Evolutionary conservation across 805 yeast genomes (phyloP), one percentile per base, ranked within the genome.

Genomic region (Starmerella powellii): DNA sequence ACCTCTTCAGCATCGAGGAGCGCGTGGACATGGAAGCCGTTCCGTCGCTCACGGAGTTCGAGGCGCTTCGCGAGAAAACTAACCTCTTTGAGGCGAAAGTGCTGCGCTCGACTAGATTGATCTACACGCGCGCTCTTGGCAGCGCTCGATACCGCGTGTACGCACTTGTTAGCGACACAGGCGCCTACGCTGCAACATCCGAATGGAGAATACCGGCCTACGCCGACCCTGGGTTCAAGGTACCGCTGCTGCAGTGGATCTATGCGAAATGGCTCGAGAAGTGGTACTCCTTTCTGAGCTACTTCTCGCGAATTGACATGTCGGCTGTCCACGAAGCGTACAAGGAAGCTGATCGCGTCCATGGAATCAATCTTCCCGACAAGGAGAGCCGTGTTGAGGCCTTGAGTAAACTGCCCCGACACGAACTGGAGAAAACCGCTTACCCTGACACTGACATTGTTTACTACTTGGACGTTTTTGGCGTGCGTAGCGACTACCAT

Each of bases 41-140:
- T 13, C 48, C 48, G 26, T 27, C 47, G 4, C 6, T 45, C 21
- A 26, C 32, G 3, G 40, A 45, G 15, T 45, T 20, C 31, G 48
- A 45, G 32, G 12, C 24, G 12, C 34, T 45, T 35, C 13, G 16
- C 13, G 28, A 18, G 13, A 45, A 38, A 29, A 4, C 27, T 6
- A 5, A 29, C 11, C 4, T 32, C 12, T 37, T 42, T 17, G 26
- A 38, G 21, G 6, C 36, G 19, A 8, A 27, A 16, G 47, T 42
- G 11, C 2, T 29, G 13, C 13, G 6, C 3, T 2, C 21, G 12
- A 30, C 42, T 16, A 36, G 32, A 10, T 24, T 8, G 12, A 34
- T 21, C 5, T 29, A 45, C 31, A 6, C 21, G 10, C 18, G n/a
- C 8, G 3, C 18, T 12, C 33, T 37, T 12, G 13, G 24, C 6